phyloP scores from a whole-genome alignment of 257 asterid species.

The Jacaranda copaia region DNA sequence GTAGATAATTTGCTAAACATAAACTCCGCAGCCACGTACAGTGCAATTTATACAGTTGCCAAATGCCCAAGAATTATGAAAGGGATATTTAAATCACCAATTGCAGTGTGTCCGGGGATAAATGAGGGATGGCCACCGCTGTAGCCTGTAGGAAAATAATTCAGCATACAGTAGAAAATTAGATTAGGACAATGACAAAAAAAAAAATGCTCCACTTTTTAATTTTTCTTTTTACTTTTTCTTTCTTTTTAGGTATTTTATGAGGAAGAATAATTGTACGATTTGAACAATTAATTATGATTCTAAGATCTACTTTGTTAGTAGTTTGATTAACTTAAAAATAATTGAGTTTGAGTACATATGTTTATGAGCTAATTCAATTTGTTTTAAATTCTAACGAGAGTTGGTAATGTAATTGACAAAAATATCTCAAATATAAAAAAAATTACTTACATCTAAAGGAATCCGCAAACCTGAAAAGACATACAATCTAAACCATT shows the following conservation, averaged over 20 bases:
- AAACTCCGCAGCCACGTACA: background rate
- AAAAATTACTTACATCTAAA: too few species aligned
- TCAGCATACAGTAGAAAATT: background rate
- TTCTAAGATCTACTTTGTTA: too few species aligned
- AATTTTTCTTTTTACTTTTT: too few species aligned
- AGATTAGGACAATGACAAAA: too few species aligned
- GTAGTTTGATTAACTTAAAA: background rate
- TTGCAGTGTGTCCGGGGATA: background rate
- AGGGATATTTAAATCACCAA: background rate
- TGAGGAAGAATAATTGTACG: background rate
- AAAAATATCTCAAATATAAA: too few species aligned
- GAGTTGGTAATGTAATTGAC: too few species aligned
- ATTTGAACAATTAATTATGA: background rate
- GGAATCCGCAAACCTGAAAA: too few species aligned
- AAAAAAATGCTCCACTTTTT: too few species aligned
- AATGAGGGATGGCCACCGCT: background rate
- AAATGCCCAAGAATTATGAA: background rate
- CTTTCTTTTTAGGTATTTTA: background rate
- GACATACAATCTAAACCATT: too few species aligned
- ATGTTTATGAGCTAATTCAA: too few species aligned
- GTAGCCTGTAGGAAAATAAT: background rate
- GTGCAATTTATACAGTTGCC: constrained; percentile 23
- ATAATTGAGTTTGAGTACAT: too few species aligned
- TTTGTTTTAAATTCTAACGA: too few species aligned
- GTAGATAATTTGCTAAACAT: background rate